Evolutionary conservation across 1,284 basidiomycete species (phyloP).

Genomic region (Sphagnurus paluster): DNA sequence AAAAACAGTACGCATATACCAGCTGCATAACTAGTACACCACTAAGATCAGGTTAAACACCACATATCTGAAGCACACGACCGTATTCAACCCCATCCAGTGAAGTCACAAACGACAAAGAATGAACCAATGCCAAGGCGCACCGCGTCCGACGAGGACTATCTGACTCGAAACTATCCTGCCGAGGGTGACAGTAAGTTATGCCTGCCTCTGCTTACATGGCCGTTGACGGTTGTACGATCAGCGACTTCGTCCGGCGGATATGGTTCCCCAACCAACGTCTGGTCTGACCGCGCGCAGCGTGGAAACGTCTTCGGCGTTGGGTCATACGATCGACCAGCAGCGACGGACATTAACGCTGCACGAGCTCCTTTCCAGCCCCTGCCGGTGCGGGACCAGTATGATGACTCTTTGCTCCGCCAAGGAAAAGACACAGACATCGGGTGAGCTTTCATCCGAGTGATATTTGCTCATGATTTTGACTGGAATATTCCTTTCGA

Average conservation of each 20-base stretch:
- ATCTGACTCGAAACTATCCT: conserved; percentile 16
- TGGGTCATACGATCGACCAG: conserved; percentile 7
- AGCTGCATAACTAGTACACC: not conserved
- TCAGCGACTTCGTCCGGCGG: conserved; percentile 17
- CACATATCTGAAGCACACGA: too few relatives aligned
- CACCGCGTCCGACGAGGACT: conserved; percentile 1
- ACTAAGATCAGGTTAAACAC: too few relatives aligned
- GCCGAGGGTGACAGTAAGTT: conserved; percentile 12
- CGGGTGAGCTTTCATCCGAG: not conserved
- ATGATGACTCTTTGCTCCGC: conserved; percentile 4
- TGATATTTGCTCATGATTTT: not conserved
- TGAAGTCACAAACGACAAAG: not conserved
- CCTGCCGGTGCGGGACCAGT: conserved; percentile 15
- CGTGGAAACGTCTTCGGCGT: conserved; percentile 14
- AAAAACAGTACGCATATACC: conserved; percentile 4
- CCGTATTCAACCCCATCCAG: not conserved
- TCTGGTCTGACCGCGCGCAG: conserved; percentile 18
- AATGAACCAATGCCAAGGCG: not conserved
- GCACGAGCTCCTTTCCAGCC: not conserved
- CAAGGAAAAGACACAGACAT: not conserved
- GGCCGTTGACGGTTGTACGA: not conserved
- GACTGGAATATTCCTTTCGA: too few relatives aligned
- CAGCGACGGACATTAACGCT: conserved; percentile 7
- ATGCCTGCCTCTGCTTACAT: not conserved
- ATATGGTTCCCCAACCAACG: conserved; percentile 14